Base-by-base conservation (phyloP, 1,284 basidiomycete species). In the Tylopilus sp. region DNA sequence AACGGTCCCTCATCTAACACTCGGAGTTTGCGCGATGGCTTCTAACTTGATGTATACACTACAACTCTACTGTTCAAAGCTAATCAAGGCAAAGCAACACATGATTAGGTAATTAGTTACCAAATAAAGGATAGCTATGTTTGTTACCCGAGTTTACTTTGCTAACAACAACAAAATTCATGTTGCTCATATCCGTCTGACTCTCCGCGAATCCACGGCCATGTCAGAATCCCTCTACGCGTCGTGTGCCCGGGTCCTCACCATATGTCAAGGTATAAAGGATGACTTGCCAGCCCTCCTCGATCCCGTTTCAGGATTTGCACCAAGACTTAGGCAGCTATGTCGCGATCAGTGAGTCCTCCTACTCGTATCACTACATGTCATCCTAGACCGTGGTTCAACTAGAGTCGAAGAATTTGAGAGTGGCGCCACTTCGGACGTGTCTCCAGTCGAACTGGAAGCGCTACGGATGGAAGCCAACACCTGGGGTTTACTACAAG, bases 401-500 rank as follows among this genome's bases (percentile, higher is more conserved):
- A n/a, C 29, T 59, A 90, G 89, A 71, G 77, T 90, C 35, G 78
- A 80, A 59, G 87, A 89, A 67, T 75, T 86, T 5, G 84, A 88
- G 72, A 84, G 85, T 35, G 77, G 75, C 27, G 74, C 78, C 8
- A 82, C 81, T 33, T 81, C 77, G 3, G 75, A 78, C 57, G 74
- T 80, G 50, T 79, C 84, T 23, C 79, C 77, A 25, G 84, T 87
- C 27, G 89, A 91, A 72, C 70, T 89, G 2, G 88, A 90, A 39
- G 81, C 88, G 4, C 80, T 94, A 70, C 84, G 85, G 34, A 83
- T 95, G 77, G 94, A 95, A 78, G 84, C 88, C 55, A 90, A 92
- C 77, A 95, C 94, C 2, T 95, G 94, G 94, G 86, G 85, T 2
- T 83, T 95, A 1, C 76, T 95, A 7, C 92, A 94, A 77, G 87